Conservation (phyloP, 2,329 filamentous ascomycete genomes). For the Colletotrichum nymphaeae region DNA sequence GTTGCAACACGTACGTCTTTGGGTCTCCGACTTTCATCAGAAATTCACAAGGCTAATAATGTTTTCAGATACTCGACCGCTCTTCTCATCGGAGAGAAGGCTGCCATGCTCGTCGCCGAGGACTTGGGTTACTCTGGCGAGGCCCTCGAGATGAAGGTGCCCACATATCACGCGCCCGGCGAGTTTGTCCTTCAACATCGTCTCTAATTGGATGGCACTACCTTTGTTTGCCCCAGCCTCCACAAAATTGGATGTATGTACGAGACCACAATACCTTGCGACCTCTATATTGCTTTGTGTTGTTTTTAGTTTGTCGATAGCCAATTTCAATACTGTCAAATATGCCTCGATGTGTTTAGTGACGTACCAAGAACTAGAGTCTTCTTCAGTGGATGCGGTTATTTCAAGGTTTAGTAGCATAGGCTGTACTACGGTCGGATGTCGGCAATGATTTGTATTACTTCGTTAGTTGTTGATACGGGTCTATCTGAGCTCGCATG, state of each 20-base stretch:
- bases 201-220: conserved; percentile 44
- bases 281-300: not conserved
- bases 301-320: not conserved
- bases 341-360: not conserved
- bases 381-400: not conserved
- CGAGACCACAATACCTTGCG: conserved; percentile 13
- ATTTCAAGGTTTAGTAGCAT: not conserved
- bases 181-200: conserved; percentile 54
- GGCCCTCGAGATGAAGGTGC: conserved; percentile 82
- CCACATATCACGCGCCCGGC: conserved; percentile 69
- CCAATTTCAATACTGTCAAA: not conserved
- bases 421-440: not conserved
- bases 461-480: not conserved
- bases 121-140: conserved; percentile 79
- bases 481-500: not conserved
- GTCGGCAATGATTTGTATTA: not conserved
- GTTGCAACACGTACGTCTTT: conserved; percentile 69
- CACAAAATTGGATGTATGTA: not conserved
- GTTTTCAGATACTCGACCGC: conserved; percentile 71
- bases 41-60: conserved; percentile 30
- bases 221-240: conserved; percentile 8
- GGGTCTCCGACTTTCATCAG: not conserved
- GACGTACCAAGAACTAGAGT: not conserved
- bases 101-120: conserved; percentile 75
- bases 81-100: conserved; percentile 81